Evolutionary conservation across 176 grass and related monocot genomes (phyloP), one percentile per base, ranked within the genome.

Genomic region (Lolium perenne): DNA sequence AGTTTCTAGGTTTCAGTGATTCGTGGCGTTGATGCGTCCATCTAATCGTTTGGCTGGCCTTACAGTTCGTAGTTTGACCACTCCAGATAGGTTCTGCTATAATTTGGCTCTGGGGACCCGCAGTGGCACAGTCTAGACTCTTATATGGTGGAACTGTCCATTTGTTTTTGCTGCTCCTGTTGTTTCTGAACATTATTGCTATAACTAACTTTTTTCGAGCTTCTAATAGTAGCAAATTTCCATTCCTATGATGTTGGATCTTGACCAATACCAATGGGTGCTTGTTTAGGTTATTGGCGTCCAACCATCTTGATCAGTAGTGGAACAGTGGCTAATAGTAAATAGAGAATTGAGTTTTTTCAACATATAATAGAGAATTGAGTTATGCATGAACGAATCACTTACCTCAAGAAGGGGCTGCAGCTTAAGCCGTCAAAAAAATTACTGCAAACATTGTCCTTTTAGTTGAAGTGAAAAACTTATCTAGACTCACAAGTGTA

Each of bases 1-100:
- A 56, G 8, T 35, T 62, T 55, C 69, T 87, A 87, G 85, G 76
- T 87, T 80, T 68, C 76, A 7, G 1, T 48, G 48, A 50, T 3
- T 72, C 22, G 11, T 59, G 15, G 8, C 43, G 40, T 58, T 48
- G 48, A 45, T 71, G 32, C 32, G 2, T 35, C 32, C 72, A 64
- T 82, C 46, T 71, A 56, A 66, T 71, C 12, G 12, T 29, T 17
- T 55, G 46, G 41, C 41, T 46, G 46, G 12, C 46, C 17, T 21
- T 23, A 18, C 13, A 7, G 38, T 35, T 68, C 7, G 6, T 47
- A 38, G 38, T 78, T 72, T 84, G 4, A 84, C 21, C 68, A 80
- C 23, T 10, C 12, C n/a, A 16, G 18, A 12, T 80, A 23, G 47
- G 29, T 29, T 82, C 38, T 74, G 10, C 40, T 6, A 74, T 87